Evolutionary conservation across 208 protist species (phyloP).

Genomic region (Phytomonas francai): DNA sequence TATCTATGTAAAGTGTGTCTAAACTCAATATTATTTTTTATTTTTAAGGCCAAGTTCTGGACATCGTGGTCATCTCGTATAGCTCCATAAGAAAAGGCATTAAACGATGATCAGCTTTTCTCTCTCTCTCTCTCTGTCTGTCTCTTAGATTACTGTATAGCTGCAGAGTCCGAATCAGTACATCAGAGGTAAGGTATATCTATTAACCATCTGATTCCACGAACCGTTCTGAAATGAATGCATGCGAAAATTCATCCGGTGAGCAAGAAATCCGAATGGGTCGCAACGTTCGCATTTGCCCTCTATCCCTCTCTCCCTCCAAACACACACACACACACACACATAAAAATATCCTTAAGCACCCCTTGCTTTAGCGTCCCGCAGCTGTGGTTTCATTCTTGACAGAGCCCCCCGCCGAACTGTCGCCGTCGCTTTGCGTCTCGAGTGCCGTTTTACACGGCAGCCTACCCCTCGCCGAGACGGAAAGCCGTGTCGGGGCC

Average conservation of each 20-base stretch:
- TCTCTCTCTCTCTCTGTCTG: no score
- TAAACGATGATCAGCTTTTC: background rate
- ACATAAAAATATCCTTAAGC: background rate
- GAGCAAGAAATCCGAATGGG: background rate
- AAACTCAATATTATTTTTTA: background rate
- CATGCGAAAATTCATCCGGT: background rate
- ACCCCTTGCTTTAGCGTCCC: background rate
- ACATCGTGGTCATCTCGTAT: background rate
- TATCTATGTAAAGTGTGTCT: background rate
- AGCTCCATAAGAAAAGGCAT: background rate
- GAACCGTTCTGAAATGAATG: background rate
- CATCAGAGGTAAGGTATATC: background rate
- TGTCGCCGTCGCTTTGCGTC: background rate
- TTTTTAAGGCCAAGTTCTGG: background rate
- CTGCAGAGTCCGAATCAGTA: background rate
- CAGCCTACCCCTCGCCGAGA: conserved; percentile 16
- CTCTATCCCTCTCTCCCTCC: no score
- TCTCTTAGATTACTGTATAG: no score
- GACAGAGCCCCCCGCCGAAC: background rate
- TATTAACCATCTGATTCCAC: background rate
- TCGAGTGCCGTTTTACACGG: background rate
- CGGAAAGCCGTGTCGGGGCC: conserved; percentile 50
- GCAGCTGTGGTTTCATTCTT: background rate
- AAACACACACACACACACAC: no score
- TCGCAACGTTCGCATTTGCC: background rate